Base-by-base conservation (phyloP, 805 yeast species). In the Kregervanrija pseudodelftensis region DNA sequence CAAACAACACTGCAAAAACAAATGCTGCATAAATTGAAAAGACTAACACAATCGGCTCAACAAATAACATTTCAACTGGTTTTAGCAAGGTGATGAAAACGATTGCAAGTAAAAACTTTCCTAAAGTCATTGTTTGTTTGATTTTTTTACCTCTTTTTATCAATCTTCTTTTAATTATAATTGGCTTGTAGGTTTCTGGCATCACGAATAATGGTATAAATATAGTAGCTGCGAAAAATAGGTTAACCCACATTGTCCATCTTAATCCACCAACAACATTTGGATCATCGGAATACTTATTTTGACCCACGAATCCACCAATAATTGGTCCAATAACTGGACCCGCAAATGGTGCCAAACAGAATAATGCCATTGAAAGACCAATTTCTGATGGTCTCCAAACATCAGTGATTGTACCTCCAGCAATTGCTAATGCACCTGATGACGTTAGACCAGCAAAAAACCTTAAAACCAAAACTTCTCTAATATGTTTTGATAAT, bases 351-450 rank as follows among this genome's bases (percentile, higher is more conserved):
- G 93, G 89, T 11, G 89, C 85, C 45, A 84, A 63, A 60, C 90
- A 81, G 65, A 83, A 85, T n/a, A 80, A 63, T 3, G 85, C 76
- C 80, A 85, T 76, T n/a, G 95, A 89, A 4, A 80, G 53, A 12
- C 88, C 84, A 57, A 80, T 65, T 58, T 79, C 78, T 36, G 75
- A 73, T 32, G 80, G 77, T 15, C 70, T 74, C 80, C 90, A 88
- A 40, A 87, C 64, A 64, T 88, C 96, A 44, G 81, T 68, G 49
- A 88, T 77, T 5, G 93, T 80, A 50, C 95, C 96, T 43, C 90
- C 88, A 11, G 88, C 91, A 51, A 85, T 78, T 9, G 95, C 82
- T 65, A 88, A 70, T 2, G 90, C 88, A 3, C 93, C 95, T 1
- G 90, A 80, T 1, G 93, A 87, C 40, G 82, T 73, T 30, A 82